phyloP scores from a whole-genome alignment of 2,329 filamentous ascomycete genomes.

The Beauveria bassiana region DNA sequence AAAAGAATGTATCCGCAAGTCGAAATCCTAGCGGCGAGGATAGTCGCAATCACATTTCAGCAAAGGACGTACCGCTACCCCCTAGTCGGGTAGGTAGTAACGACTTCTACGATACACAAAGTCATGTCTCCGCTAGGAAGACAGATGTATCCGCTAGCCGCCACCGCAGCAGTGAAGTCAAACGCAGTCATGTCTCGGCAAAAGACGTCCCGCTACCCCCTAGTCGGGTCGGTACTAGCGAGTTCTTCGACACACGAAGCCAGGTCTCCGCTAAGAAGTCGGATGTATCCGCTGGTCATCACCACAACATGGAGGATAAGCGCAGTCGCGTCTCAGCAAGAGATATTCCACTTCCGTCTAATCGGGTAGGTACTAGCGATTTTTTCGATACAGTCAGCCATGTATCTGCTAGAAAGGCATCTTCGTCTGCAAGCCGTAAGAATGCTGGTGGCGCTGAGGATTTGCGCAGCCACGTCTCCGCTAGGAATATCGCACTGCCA shows the following conservation, averaged over 20 bases:
- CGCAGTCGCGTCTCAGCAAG: constrained; percentile 20
- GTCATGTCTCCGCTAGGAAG: not conserved
- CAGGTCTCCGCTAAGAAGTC: not conserved
- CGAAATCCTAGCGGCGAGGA: not conserved
- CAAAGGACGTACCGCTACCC: not conserved
- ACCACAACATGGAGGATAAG: not conserved
- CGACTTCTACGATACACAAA: not conserved
- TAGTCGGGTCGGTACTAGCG: not conserved
- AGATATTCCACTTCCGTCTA: constrained; percentile 4
- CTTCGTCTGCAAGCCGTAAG: not conserved
- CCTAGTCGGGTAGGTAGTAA: not conserved
- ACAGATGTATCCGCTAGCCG: not conserved
- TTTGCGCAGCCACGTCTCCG: constrained; percentile 19
- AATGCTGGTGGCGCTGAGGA: not conserved
- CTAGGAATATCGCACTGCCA: constrained; percentile 32
- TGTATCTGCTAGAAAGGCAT: not conserved
- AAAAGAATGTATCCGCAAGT: not conserved
- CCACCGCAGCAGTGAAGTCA: not conserved
- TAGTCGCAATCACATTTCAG: constrained; percentile 19
- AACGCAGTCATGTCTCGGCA: constrained; percentile 20
- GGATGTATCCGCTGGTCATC: not conserved
- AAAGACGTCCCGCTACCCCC: not conserved
- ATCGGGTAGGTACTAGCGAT: not conserved
- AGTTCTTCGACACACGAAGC: not conserved
- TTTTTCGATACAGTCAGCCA: constrained; percentile 9